Evolutionary conservation across 2,329 filamentous ascomycete species (phyloP), one percentile per base, ranked within the genome.

Genomic region (Fonsecaea pedrosoi): DNA sequence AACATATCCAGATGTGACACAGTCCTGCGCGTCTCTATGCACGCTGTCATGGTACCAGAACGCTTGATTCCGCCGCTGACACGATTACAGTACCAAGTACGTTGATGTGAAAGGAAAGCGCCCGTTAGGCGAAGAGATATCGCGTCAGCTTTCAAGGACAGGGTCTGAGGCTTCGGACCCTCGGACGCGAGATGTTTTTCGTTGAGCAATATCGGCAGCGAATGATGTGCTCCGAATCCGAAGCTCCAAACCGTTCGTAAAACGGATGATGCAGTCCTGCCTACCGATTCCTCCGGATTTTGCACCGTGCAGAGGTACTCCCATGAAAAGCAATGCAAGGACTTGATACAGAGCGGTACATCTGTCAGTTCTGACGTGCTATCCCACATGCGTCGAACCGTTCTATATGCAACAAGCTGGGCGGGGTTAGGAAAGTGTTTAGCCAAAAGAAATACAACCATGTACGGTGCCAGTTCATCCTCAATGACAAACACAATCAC

Each of bases 1-100:
- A 60, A 35, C 8, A 34, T 60, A 25, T 30, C 57, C 40, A 12
- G 57, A 60, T 34, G 25, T 34, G 57, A 45, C 57, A 25, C 25
- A n/a, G 5, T 48, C 32, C 21, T 35, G 57, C 30, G 45, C 15
- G 4, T 18, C 7, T 18, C 40, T 45, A 60, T 60, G 57, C 57
- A 50, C 21, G 38, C 18, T 60, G 6, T 42, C 57, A 12, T 50
- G 57, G 30, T 30, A 7, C 30, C n/a, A 40, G 57, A 6, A 37
- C 25, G n/a, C 57, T 48, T 48, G 25, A 18, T 40, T 9, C 38
- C 35, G 42, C 18, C n/a, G 3, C 40, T 30, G 38, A 48, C 18
- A 32, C 8, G n/a, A 60, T 48, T 48, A 50, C 57, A 21, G 21
- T 21, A 21, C 21, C 21, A 21, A 50, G 57, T 13, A 60, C 5